phyloP scores from a whole-genome alignment of 495 filamentous ascomycete genomes.

The Penicillium riverlandense region DNA sequence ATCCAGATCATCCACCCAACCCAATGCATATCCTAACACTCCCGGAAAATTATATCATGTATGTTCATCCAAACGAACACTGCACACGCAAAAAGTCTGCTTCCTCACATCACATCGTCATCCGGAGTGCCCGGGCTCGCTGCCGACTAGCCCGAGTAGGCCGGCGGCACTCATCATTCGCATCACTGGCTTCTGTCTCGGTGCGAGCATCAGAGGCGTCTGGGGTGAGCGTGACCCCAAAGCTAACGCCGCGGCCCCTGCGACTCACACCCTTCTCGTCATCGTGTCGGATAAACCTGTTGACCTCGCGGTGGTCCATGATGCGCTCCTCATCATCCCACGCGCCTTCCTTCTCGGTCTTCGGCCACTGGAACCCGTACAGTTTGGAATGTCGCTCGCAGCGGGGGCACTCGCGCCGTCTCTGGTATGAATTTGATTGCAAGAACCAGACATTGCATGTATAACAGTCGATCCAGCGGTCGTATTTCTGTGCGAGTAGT shows the following conservation, averaged over 20 bases:
- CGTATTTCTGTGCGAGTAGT: slow-evolving; percentile 64
- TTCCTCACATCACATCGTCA: slow-evolving; percentile 27
- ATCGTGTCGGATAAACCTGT: slow-evolving; percentile 59
- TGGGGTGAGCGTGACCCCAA: slow-evolving; percentile 29
- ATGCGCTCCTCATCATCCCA: slow-evolving; percentile 72
- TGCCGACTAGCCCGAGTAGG: slow-evolving; percentile 30
- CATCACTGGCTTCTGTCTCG: slow-evolving; percentile 32
- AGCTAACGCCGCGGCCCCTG: slow-evolving; percentile 35
- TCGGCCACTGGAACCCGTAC: slow-evolving; percentile 93
- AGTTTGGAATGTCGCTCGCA: slow-evolving; percentile 95
- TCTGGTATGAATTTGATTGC: slow-evolving; percentile 78
- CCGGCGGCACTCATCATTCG: slow-evolving; percentile 18
- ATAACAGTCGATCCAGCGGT: slow-evolving; percentile 80
- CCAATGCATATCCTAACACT: too few relatives aligned
- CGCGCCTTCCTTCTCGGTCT: slow-evolving; percentile 64
- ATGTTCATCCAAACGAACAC: too few relatives aligned
- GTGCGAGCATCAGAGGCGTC: slow-evolving; percentile 33
- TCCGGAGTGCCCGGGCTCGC: slow-evolving; percentile 27
- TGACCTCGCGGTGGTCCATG: slow-evolving; percentile 63
- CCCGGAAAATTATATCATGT: too few relatives aligned
- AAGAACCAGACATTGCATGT: slow-evolving; percentile 77
- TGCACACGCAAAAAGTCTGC: too few relatives aligned
- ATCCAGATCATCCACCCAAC: too few relatives aligned
- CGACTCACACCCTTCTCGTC: slow-evolving; percentile 55
- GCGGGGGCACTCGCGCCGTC: slow-evolving; percentile 74